Percentiles rank a stretch among this genome's conserved stretches.
phyloP scores from a whole-genome alignment of 129 eudicot genomes.

The Pseudognaphalium luteoalbum region DNA sequence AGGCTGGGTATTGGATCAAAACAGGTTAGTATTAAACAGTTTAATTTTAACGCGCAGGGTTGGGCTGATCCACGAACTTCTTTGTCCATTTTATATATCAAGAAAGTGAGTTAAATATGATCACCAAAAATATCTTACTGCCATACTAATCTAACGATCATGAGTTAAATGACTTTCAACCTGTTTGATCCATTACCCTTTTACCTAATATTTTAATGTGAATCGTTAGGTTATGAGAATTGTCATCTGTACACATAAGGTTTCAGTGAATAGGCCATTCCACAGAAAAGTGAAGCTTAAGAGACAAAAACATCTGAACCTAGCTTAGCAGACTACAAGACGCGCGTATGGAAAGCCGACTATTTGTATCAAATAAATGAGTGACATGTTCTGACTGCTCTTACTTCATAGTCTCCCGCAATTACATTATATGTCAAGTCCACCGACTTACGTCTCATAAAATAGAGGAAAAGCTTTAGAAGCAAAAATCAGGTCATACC shows the following conservation, averaged over 20 bases:
- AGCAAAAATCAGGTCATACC: constrained; percentile 35
- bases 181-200: not conserved
- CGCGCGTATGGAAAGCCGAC: not conserved
- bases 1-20: not conserved
- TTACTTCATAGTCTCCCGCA: not conserved
- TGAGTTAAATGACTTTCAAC: not conserved
- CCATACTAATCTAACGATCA: not conserved
- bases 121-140: not conserved
- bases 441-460: not conserved
- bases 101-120: not conserved
- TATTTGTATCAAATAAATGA: not conserved
- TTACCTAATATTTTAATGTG: not conserved
- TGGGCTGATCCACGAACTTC: not conserved
- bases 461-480: not conserved
- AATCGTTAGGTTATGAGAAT: not conserved
- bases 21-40: not conserved
- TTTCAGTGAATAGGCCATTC: not conserved
- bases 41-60: not conserved
- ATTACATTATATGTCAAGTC: not conserved
- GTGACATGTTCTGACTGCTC: not conserved
- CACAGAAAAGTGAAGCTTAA: not conserved
- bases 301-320: not conserved
- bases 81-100: not conserved
- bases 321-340: not conserved
- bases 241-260: not conserved